phyloP scores from a whole-genome alignment of 228 moss, liverwort and hornwort genomes.

The Sphagnum fallax region DNA sequence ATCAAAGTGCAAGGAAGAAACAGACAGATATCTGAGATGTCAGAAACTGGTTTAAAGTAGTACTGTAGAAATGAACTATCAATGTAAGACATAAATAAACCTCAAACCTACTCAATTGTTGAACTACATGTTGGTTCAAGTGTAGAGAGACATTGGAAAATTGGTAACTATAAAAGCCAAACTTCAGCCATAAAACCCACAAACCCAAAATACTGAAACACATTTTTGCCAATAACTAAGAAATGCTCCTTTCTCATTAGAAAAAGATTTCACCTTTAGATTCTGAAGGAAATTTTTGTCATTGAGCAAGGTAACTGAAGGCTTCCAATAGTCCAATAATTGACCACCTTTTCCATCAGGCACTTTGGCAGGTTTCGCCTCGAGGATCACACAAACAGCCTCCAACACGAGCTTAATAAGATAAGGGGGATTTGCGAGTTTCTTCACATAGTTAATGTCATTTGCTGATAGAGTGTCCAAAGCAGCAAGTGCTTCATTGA shows the following conservation, averaged over 20 bases:
- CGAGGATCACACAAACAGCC: slow-evolving; percentile 81
- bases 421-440: slow-evolving; percentile 76
- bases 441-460: slow-evolving; percentile 93
- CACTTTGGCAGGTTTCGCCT: slow-evolving; percentile 74
- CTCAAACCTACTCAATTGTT: not conserved
- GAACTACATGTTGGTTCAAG: not conserved
- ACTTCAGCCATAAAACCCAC: too few relatives aligned
- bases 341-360: slow-evolving; percentile 86
- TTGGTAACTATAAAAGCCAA: not conserved
- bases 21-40: too few relatives aligned
- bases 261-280: slow-evolving; percentile 21
- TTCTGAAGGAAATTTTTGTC: slow-evolving; percentile 71
- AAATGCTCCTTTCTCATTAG: too few relatives aligned
- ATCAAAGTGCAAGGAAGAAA: too few relatives aligned
- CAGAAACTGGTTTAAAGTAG: too few relatives aligned
- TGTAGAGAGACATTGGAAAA: not conserved
- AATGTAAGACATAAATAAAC: too few relatives aligned
- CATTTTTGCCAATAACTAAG: too few relatives aligned
- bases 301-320: slow-evolving; percentile 64
- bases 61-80: too few relatives aligned
- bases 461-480: slow-evolving; percentile 73
- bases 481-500: slow-evolving; percentile 77
- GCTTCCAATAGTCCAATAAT: slow-evolving; percentile 83
- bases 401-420: slow-evolving; percentile 83
- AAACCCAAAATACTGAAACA: too few relatives aligned